Base-by-base conservation (phyloP, 2,329 filamentous ascomycete genomes). In the Exophiala sideris region DNA sequence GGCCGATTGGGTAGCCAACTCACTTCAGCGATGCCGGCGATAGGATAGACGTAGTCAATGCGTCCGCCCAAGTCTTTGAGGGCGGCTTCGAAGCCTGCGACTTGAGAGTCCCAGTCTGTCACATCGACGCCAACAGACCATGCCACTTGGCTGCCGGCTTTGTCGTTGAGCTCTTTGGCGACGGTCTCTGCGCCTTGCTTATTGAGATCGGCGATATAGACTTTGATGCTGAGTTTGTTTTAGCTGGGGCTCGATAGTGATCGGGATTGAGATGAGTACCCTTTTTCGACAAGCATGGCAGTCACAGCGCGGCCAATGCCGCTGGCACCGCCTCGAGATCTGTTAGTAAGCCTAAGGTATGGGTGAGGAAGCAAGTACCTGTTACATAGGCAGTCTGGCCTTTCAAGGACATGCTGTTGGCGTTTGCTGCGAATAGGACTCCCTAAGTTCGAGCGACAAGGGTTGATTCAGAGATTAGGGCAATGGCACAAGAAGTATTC, bases 21-120 rank as follows among this genome's bases (percentile, higher is more conserved):
- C 14, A 64, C 60, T 57, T 75, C 71, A 10, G 66, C 67, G n/a
- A 76, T 70, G 3, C 72, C 72, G 21, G 70, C 70, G 24, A 73
- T 68, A 3, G 71, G 66, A 42, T 66, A 72, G 1, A 74, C 69
- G 44, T 70, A 68, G 56, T 74, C 68, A 42, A 75, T 67, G 10
- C 69, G 62, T 3, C 63, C 66, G 38, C 68, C 64, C 3, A 61
- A 54, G n/a, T 59, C 48, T 16, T 60, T 45, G 5, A 73, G 54
- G 0, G 68, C 68, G 16, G 58, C 48, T 34, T 67, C 58, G 57
- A 74, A 76, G 3, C 66, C 68, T 6, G 21, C 41, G n/a, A 40
- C 52, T 38, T 61, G 58, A 4, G 52, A 58, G 12, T 59, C 55
- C 53, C 53, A 59, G 29, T 56, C 53, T 3, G 52, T 45, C 12